Evolutionary conservation across 148 eudicot genomes (phyloP).

Genomic region (Polygonum maritimum): DNA sequence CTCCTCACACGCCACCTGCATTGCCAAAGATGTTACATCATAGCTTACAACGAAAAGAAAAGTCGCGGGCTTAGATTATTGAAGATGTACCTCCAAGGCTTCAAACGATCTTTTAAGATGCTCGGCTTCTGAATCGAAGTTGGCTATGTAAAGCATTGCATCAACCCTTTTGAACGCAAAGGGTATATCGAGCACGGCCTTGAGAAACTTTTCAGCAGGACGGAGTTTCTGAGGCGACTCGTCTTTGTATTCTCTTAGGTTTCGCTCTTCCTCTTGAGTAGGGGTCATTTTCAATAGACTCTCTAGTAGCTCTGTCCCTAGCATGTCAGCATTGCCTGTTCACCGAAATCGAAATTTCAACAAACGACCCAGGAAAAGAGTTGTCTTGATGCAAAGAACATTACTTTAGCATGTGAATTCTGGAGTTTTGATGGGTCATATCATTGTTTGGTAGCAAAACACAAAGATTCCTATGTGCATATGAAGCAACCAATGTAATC

Average conservation of each 20-base stretch:
- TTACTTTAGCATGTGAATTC: too few relatives aligned
- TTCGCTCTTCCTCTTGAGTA: conserved; percentile 68
- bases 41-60: neutral
- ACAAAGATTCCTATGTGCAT: neutral
- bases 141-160: conserved; percentile 77
- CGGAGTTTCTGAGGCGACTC: conserved; percentile 64
- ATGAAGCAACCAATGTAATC: neutral
- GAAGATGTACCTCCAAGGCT: conserved; percentile 54
- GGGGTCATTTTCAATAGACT: conserved; percentile 91
- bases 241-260: conserved; percentile 54
- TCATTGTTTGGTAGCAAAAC: neutral
- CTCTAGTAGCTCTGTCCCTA: conserved; percentile 79
- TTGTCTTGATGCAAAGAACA: neutral
- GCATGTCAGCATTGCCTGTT: conserved; percentile 61
- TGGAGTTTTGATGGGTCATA: neutral
- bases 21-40: neutral
- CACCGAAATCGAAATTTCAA: neutral
- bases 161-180: conserved; percentile 76
- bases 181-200: conserved; percentile 71
- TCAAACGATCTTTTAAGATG: conserved; percentile 69
- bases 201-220: conserved; percentile 84
- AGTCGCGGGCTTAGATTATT: neutral
- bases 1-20: conserved; percentile 69
- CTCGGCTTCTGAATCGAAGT: conserved; percentile 77
- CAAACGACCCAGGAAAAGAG: neutral